Evolutionary conservation across 2,329 filamentous ascomycete genomes (phyloP).

Genomic region (Claviceps sorghi): DNA sequence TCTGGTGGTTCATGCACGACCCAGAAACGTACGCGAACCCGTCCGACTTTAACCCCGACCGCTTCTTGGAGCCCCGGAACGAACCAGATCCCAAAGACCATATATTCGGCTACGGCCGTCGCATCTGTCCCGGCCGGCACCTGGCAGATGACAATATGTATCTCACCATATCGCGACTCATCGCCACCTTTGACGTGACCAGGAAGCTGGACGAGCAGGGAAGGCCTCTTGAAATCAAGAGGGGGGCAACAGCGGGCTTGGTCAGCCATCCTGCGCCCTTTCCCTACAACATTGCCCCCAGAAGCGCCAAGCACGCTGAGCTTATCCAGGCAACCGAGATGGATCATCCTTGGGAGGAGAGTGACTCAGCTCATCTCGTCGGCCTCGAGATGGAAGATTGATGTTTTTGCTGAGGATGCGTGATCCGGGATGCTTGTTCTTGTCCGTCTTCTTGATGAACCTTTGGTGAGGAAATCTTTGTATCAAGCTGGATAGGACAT

Average conservation of each 20-base stretch:
- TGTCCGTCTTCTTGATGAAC: not conserved
- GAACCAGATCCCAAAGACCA: constrained; percentile 15
- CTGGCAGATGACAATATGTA: constrained; percentile 19
- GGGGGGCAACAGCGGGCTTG: constrained; percentile 1
- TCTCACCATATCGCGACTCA: constrained; percentile 22
- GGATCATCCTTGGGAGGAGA: constrained; percentile 5
- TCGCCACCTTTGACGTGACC: constrained; percentile 31
- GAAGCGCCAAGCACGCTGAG: constrained; percentile 4
- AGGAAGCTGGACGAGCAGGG: constrained; percentile 18
- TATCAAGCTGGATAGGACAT: not conserved
- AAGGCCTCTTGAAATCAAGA: constrained; percentile 15
- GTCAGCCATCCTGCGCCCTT: not conserved
- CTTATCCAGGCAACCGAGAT: constrained; percentile 3
- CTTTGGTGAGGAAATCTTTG: too few relatives aligned
- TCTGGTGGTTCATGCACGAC: constrained; percentile 41
- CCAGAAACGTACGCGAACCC: constrained; percentile 44
- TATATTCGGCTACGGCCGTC: constrained; percentile 22
- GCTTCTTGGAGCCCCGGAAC: constrained; percentile 14
- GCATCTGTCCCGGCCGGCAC: constrained; percentile 20
- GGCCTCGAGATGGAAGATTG: not conserved
- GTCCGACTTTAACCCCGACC: constrained; percentile 18
- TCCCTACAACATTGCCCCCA: not conserved
- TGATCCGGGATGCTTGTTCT: not conserved
- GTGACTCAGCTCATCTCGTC: constrained; percentile 1
- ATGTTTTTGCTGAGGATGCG: not conserved